Percentiles rank a stretch among this genome's conserved stretches.
Evolutionary conservation across 352 stramenopile genomes (phyloP).

Genomic region (Phytophthora rubi): DNA sequence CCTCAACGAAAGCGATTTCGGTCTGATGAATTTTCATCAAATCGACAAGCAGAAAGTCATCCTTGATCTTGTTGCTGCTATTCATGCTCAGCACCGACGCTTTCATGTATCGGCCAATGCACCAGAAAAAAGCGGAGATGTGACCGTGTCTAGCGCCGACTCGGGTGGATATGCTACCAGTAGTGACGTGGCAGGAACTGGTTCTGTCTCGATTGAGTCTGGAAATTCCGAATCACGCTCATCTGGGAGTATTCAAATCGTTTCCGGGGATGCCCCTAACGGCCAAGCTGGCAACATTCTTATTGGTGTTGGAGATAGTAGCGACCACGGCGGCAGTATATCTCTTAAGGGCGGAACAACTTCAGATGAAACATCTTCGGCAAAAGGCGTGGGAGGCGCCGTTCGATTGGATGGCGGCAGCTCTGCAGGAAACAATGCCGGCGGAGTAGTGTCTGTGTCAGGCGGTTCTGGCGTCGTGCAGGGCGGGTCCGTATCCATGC

Average conservation of each 20-base stretch:
- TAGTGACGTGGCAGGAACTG: conserved; percentile 18
- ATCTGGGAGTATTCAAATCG: conserved; percentile 33
- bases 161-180: conserved; percentile 29
- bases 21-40: conserved; percentile 87
- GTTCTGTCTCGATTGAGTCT: conserved; percentile 35
- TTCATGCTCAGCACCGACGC: conserved; percentile 69
- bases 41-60: conserved; percentile 89
- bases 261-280: conserved; percentile 33
- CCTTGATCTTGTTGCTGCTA: conserved; percentile 83
- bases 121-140: conserved; percentile 39
- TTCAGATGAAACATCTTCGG: conserved; percentile 11
- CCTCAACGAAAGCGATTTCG: conserved; percentile 73
- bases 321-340: conserved; percentile 30
- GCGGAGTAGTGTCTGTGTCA: conserved; percentile 8
- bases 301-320: conserved; percentile 31
- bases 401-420: conserved; percentile 20
- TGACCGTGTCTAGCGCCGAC: conserved; percentile 43
- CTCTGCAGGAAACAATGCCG: conserved; percentile 25
- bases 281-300: conserved; percentile 35
- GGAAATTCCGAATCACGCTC: conserved; percentile 22
- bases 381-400: conserved; percentile 15
- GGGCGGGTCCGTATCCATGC: conserved; percentile 8
- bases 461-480: conserved; percentile 8
- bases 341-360: conserved; percentile 31
- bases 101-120: conserved; percentile 40